Evolutionary conservation across 2,329 filamentous ascomycete species (phyloP).

Genomic region (Trichophyton equinum): DNA sequence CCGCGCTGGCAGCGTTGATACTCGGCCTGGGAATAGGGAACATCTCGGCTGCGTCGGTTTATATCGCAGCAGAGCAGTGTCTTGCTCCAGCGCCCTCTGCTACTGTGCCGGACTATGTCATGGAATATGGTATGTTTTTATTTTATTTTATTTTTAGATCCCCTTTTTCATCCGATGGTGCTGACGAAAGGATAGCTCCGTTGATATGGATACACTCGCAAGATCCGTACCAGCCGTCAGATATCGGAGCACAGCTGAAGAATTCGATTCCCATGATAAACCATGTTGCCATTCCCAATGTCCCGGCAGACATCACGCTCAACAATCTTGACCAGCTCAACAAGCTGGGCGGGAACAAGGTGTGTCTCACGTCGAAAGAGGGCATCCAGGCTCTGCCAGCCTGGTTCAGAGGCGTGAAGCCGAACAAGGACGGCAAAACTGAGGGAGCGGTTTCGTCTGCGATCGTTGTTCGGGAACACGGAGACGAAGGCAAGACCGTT

Average conservation of each 20-base stretch:
- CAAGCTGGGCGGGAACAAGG: slow-evolving; percentile 30
- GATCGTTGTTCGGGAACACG: slow-evolving; percentile 48
- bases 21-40: not conserved
- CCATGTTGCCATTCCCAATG: slow-evolving; percentile 27
- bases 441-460: slow-evolving; percentile 38
- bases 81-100: not conserved
- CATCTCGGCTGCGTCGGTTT: not conserved
- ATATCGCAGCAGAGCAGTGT: not conserved
- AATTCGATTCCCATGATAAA: slow-evolving; percentile 37
- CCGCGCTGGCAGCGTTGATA: not conserved
- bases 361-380: slow-evolving; percentile 39
- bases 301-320: slow-evolving; percentile 32
- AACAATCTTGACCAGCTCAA: slow-evolving; percentile 40
- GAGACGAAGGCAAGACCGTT: slow-evolving; percentile 31
- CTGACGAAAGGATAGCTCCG: slow-evolving; percentile 30
- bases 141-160: not conserved
- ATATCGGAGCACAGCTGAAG: slow-evolving; percentile 35
- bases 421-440: slow-evolving; percentile 41
- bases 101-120: slow-evolving; percentile 32
- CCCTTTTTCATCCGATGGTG: too few relatives aligned
- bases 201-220: slow-evolving; percentile 39
- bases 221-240: slow-evolving; percentile 40
- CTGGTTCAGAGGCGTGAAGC: slow-evolving; percentile 43
- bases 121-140: slow-evolving; percentile 32
- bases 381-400: slow-evolving; percentile 36